Conservation (phyloP, 129 eudicot species). For the Ambrosia trifida region DNA sequence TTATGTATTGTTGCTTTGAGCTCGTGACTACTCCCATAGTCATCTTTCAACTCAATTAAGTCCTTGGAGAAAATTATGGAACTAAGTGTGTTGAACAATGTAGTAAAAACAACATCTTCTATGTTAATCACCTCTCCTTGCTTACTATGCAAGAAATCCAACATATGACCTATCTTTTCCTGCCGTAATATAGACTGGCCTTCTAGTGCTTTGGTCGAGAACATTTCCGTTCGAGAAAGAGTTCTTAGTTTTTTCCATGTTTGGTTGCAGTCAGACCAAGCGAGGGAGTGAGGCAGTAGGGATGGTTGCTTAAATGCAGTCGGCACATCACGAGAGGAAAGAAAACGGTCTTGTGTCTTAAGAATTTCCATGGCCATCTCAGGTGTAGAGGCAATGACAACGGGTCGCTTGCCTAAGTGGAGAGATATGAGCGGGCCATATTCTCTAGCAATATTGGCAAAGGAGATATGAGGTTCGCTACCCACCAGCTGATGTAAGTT, state of each 20-base stretch:
- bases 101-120: conserved; percentile 4
- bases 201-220: neutral
- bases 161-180: neutral
- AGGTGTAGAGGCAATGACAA: neutral
- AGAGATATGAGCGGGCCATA: conserved; percentile 1
- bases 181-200: neutral
- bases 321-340: neutral
- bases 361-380: neutral
- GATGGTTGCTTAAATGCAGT: neutral
- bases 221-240: neutral
- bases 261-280: neutral
- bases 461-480: neutral
- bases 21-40: neutral
- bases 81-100: neutral
- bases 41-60: neutral
- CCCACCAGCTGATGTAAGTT: neutral
- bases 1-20: neutral
- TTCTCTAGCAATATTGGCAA: neutral
- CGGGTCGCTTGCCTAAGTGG: neutral
- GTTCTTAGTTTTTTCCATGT: conserved; percentile 3
- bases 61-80: neutral
- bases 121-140: neutral
- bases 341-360: neutral
- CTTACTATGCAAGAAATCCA: neutral
- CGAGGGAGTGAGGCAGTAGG: neutral